Evolutionary conservation across 2,329 filamentous ascomycete genomes (phyloP).

Genomic region (Aspergillus sp.): DNA sequence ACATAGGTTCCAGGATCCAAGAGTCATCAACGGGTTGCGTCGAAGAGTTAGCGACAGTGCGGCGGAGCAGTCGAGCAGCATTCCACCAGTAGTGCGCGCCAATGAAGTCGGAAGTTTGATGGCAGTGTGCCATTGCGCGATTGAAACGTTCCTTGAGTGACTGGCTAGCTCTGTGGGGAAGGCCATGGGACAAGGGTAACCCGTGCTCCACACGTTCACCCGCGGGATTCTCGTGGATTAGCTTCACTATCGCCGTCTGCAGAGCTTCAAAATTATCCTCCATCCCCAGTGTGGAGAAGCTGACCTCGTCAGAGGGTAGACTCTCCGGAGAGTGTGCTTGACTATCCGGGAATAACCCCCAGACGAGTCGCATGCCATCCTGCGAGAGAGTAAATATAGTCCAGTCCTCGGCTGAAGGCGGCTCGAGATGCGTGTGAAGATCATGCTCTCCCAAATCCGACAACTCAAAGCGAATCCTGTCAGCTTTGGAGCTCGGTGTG

Average conservation of each 20-base stretch:
- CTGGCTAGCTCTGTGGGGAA: constrained; percentile 13
- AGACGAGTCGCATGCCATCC: constrained; percentile 71
- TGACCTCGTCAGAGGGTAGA: constrained; percentile 52
- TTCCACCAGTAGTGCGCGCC: constrained; percentile 85
- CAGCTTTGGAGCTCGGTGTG: constrained; percentile 38
- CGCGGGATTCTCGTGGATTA: constrained; percentile 83
- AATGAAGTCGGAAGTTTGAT: constrained; percentile 79
- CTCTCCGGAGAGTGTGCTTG: constrained; percentile 66
- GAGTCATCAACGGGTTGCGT: constrained; percentile 62
- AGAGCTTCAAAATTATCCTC: constrained; percentile 81
- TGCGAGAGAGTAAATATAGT: constrained; percentile 77
- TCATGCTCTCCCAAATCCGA: constrained; percentile 43
- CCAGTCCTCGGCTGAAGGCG: constrained; percentile 84
- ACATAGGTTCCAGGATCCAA: constrained; percentile 75
- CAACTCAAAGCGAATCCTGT: constrained; percentile 48
- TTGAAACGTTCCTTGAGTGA: constrained; percentile 52
- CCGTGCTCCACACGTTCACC: constrained; percentile 57
- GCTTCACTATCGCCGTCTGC: constrained; percentile 76
- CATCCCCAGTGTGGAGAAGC: constrained; percentile 57
- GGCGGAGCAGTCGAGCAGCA: constrained; percentile 73
- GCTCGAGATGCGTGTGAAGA: constrained; percentile 63
- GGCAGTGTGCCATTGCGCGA: constrained; percentile 75
- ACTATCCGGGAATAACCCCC: constrained; percentile 67
- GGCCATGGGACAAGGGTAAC: constrained; percentile 11
- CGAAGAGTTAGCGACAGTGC: constrained; percentile 61